A percentile compares a stretch with the other conserved stretches of the same genome.
Evolutionary conservation across 345 rosid genomes (phyloP).

Genomic region (Lepidium africanum): DNA sequence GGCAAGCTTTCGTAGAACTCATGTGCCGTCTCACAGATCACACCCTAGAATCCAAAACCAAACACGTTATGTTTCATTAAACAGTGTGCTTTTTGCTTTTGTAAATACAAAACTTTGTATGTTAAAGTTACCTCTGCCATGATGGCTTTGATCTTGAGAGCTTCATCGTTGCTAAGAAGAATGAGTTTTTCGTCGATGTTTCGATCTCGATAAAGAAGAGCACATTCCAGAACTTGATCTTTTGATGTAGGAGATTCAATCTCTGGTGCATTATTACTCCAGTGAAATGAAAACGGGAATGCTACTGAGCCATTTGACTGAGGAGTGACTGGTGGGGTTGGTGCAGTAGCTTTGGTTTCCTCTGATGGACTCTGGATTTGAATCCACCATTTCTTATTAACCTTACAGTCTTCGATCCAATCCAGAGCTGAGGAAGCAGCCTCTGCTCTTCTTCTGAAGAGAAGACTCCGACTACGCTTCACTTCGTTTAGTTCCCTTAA

Average conservation of each 20-base stretch:
- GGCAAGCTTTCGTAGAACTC: constrained; percentile 66
- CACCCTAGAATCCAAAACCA: constrained; percentile 43
- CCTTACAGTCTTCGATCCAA: constrained; percentile 77
- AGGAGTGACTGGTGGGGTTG: constrained; percentile 74
- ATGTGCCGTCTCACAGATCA: constrained; percentile 65
- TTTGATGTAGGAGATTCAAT: constrained; percentile 55
- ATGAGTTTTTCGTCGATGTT: constrained; percentile 47
- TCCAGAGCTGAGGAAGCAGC: constrained; percentile 47
- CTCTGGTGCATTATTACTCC: constrained; percentile 21
- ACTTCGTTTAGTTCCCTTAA: constrained; percentile 63
- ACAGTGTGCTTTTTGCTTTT: neutral
- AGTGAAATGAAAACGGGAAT: constrained; percentile 20
- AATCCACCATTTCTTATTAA: constrained; percentile 75
- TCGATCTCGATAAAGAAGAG: constrained; percentile 41
- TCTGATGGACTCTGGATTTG: constrained; percentile 58
- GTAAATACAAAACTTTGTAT: neutral
- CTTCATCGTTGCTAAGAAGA: constrained; percentile 56
- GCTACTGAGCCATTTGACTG: constrained; percentile 28
- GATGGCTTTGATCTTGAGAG: constrained; percentile 80
- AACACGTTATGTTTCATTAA: neutral
- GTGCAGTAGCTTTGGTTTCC: constrained; percentile 42
- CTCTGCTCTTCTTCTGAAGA: constrained; percentile 49
- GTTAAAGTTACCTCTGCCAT: constrained; percentile 62
- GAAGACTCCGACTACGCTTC: constrained; percentile 37
- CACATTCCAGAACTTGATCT: constrained; percentile 68